phyloP scores from a whole-genome alignment of 208 protist genomes.

The Wallacemonas rigidus region DNA sequence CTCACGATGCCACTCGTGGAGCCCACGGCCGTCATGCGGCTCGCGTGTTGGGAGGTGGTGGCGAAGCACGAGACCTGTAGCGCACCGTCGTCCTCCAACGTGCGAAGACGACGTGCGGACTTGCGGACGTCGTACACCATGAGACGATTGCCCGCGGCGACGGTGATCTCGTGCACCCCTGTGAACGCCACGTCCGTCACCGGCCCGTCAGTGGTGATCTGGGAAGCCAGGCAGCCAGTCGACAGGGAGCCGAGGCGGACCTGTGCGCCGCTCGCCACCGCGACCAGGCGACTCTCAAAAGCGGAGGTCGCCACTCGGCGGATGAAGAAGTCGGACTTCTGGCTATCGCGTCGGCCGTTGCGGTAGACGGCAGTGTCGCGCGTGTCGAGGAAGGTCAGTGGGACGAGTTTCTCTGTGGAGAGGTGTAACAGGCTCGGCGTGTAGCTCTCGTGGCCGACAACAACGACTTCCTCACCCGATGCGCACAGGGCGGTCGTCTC shows the following conservation, averaged over 20 bases:
- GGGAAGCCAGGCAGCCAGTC: constrained; percentile 62
- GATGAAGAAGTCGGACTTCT: constrained; percentile 64
- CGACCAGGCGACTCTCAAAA: constrained; percentile 29
- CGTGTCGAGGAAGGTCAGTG: constrained; percentile 71
- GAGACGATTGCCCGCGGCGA: constrained; percentile 67
- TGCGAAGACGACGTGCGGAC: constrained; percentile 53
- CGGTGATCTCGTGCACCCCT: constrained; percentile 51
- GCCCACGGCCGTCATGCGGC: constrained; percentile 52
- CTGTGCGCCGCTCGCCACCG: constrained; percentile 53
- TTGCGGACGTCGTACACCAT: constrained; percentile 83
- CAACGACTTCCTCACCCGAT: constrained; percentile 72
- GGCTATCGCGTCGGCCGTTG: constrained; percentile 65
- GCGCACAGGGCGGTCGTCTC: constrained; percentile 59
- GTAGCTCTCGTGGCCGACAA: constrained; percentile 63
- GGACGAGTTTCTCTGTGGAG: constrained; percentile 57
- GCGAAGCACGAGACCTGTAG: constrained; percentile 70
- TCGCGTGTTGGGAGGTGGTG: constrained; percentile 16
- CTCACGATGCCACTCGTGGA: constrained; percentile 77
- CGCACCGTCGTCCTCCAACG: constrained; percentile 60
- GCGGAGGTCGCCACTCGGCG: constrained; percentile 34
- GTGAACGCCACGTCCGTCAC: constrained; percentile 62
- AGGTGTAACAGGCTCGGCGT: constrained; percentile 60
- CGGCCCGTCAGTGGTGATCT: constrained; percentile 46
- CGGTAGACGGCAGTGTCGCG: constrained; percentile 65
- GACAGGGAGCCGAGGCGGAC: constrained; percentile 67